phyloP scores from a whole-genome alignment of 2,329 filamentous ascomycete species.

The Pseudogymnoascus sp. region DNA sequence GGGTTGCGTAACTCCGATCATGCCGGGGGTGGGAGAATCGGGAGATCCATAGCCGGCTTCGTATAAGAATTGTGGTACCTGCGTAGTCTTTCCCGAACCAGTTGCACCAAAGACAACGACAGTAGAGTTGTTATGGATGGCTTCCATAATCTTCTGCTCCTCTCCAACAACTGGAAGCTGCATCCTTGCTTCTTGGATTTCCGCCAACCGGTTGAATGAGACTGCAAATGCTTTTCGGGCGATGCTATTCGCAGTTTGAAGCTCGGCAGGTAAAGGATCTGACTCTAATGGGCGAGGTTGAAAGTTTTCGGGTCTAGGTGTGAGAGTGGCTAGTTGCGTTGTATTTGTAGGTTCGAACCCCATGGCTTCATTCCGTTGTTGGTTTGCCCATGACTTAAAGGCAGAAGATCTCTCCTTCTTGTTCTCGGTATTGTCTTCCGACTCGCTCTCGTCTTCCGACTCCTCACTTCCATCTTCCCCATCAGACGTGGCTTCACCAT shows the following conservation, averaged over 20 bases:
- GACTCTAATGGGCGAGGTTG: conserved; percentile 61
- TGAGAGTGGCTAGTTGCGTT: conserved; percentile 31
- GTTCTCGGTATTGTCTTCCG: conserved; percentile 30
- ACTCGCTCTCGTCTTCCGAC: conserved; percentile 27
- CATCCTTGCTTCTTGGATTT: conserved; percentile 72
- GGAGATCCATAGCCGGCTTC: conserved; percentile 85
- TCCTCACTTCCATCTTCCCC: conserved; percentile 22
- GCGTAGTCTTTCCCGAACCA: conserved; percentile 95
- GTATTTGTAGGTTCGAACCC: conserved; percentile 51
- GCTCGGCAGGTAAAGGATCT: conserved; percentile 63
- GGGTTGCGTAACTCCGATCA: conserved; percentile 94
- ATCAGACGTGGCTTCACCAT: conserved; percentile 23
- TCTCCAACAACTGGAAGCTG: conserved; percentile 86
- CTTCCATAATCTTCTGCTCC: conserved; percentile 97
- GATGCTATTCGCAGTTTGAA: conserved; percentile 52
- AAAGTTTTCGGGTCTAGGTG: conserved; percentile 55
- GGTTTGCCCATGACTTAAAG: conserved; percentile 90
- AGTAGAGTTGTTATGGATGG: conserved; percentile 83
- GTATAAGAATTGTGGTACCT: conserved; percentile 92
- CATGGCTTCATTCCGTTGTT: conserved; percentile 76
- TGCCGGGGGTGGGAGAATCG: conserved; percentile 72
- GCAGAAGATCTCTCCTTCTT: conserved; percentile 49
- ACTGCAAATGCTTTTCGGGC: conserved; percentile 72
- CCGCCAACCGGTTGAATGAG: conserved; percentile 59
- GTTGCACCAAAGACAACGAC: conserved; percentile 93